phyloP scores from a whole-genome alignment of 768 basidiomycete species.

The Pisolithus sp. region DNA sequence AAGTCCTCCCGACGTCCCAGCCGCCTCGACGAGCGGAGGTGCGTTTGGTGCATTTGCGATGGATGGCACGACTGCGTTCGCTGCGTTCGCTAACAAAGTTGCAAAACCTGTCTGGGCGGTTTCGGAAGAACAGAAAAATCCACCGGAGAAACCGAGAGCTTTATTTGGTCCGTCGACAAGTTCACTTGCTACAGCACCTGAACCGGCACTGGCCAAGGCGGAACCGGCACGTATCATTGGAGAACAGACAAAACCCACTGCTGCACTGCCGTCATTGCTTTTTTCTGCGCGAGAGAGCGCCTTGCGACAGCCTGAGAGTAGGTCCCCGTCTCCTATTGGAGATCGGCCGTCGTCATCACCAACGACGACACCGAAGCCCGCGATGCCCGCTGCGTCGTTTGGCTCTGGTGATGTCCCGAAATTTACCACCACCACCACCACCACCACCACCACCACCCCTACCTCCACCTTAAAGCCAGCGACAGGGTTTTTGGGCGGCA shows the following conservation, averaged over 20 bases:
- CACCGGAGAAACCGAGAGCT: conserved; percentile 2
- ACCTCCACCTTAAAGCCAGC: conserved; percentile 30
- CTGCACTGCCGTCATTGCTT: background rate
- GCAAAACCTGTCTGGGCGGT: conserved; percentile 20
- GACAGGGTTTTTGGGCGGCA: conserved; percentile 28
- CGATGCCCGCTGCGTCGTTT: conserved; percentile 33
- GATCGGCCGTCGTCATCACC: conserved; percentile 4
- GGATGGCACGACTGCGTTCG: conserved; percentile 24
- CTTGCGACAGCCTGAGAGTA: conserved; percentile 16
- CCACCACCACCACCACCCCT: conserved; percentile 29
- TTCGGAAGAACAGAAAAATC: conserved; percentile 4
- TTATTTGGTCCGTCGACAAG: background rate
- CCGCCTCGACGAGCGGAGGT: conserved; percentile 19
- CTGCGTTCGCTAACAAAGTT: conserved; percentile 13
- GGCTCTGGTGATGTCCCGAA: conserved; percentile 13
- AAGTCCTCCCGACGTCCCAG: conserved; percentile 4
- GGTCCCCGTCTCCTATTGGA: conserved; percentile 22
- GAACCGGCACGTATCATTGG: conserved; percentile 7
- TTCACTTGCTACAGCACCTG: conserved; percentile 7
- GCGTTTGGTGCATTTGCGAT: conserved; percentile 34
- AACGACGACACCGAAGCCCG: conserved; percentile 14
- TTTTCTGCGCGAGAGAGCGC: conserved; percentile 10
- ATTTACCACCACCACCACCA: conserved; percentile 15
- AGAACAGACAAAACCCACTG: background rate
- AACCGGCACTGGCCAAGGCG: conserved; percentile 7